Base-by-base conservation (phyloP, 768 basidiomycete species). In the Cystofilobasidium macerans region DNA sequence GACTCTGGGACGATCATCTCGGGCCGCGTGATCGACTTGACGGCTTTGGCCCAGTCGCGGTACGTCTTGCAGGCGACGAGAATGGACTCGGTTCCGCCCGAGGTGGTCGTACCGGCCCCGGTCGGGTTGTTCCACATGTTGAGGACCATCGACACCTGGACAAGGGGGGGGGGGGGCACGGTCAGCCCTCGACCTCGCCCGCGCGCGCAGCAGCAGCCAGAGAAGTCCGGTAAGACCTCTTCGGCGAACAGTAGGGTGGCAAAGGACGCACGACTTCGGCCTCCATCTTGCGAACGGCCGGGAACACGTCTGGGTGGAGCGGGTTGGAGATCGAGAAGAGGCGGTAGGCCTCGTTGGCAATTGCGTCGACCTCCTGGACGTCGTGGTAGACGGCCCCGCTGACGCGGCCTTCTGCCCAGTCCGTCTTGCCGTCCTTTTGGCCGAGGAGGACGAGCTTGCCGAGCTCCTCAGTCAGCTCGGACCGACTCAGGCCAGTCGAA, bases 41-140 rank as follows among this genome's bases (percentile, higher is more conserved):
- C 85, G 1, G 79, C 81, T 24, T 16, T 54, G 4, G 26, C 65
- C 67, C 59, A 67, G 54, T 61, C 62, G 24, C 64, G 45, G 62
- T 99, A 85, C 0, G 92, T 88, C 79, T 97, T 97, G 70, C 90
- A 81, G 2, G 91, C 85, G 91, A 97, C 8, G 57, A 99, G 79
- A 71, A 98, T 97, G 26, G 87, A 89, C 75, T 99, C 94, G 0
- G 94, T 99, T 8, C 94, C 94, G 18, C 94, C 94, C 0, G 87
- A 87, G 1, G 94, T 99, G 76, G 93, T 97, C 8, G 85, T 85
- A 16, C 94, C 94, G 14, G 90, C 89, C 20, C 90, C 90, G 2
- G 63, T 62, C 0, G 90, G 87, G 69, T 86, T 85, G 72, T 89
- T 85, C 78, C 87, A 97, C 42, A 79, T 78, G 62, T 65, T 48